These are phyloP conservation scores for Trypanosoma rangeli DNA, from an alignment of 208 protist genomes.

Conservation along the genomic window DNA sequence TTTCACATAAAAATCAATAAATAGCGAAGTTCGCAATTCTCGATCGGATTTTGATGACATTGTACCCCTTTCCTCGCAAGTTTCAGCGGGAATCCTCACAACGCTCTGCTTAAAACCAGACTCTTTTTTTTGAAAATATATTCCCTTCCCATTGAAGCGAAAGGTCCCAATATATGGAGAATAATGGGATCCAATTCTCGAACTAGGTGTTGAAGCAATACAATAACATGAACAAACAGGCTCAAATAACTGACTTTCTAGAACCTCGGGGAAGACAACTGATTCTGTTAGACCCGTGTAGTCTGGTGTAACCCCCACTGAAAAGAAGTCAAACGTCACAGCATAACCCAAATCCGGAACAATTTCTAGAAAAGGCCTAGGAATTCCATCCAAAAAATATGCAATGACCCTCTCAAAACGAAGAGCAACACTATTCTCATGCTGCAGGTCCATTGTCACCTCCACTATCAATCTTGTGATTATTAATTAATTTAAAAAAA, in stretches of 20 bases:
- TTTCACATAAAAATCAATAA: constrained; percentile 76
- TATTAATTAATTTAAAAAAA: constrained; percentile 26
- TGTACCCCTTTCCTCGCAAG: constrained; percentile 38
- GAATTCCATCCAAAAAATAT: constrained; percentile 86
- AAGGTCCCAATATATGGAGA: constrained; percentile 81
- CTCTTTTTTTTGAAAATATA: not conserved
- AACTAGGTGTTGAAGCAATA: constrained; percentile 42
- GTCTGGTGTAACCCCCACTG: constrained; percentile 72
- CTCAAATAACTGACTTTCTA: constrained; percentile 38
- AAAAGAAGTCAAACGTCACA: constrained; percentile 59
- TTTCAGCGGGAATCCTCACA: constrained; percentile 62
- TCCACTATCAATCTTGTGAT: constrained; percentile 8
- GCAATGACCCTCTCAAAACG: constrained; percentile 83
- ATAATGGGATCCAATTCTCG: constrained; percentile 86
- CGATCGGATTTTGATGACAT: constrained; percentile 19
- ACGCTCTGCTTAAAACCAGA: constrained; percentile 3
- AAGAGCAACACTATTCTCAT: constrained; percentile 45
- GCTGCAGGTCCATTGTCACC: constrained; percentile 42
- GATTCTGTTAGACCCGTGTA: constrained; percentile 63
- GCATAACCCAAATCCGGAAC: constrained; percentile 22
- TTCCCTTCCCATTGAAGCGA: constrained; percentile 33
- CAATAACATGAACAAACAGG: constrained; percentile 33
- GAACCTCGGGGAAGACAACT: constrained; percentile 38
- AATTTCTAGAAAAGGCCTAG: constrained; percentile 57
- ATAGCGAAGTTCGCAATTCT: constrained; percentile 48